Evolutionary conservation across 1,284 basidiomycete species (phyloP), one percentile per base, ranked within the genome.

Genomic region (Inonotus obliquus): DNA sequence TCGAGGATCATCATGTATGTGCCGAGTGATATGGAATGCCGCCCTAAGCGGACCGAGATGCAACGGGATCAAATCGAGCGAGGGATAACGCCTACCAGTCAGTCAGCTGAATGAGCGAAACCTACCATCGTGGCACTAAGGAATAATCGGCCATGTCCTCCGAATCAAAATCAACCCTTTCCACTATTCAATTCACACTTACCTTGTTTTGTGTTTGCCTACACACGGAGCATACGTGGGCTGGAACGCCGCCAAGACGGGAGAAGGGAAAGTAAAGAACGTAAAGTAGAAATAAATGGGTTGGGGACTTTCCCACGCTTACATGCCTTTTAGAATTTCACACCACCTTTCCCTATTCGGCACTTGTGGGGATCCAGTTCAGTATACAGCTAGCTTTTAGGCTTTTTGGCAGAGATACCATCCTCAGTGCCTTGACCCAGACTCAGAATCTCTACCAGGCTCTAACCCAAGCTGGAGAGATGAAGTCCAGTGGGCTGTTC

Each of bases 1-100:
- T 35, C 17, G 51, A 52, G 51, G 51, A 52, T 52, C 51, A 52
- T 52, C 51, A 52, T n/a, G n/a, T 27, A 35, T 19, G n/a, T 52
- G 27, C 51, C 51, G 51, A 52, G 23, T n/a, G 32, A 52, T 17
- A 4, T 32, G 32, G 51, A 10, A 14, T 52, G 51, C 51, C 51
- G 51, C 25, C 29, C 32, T 13, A n/a, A 52, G 29, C 51, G 51
- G 51, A 52, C 23, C 51, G 21, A 32, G 51, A 44, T 52, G 7
- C 51, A 17, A 35, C 7, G 27, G 51, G 23, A 35, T 52, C 51
- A 52, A 27, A 52, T 52, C 37, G 38, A 35, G 51, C 13, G 27
- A 23, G 17, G 32, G 35, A 32, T 9, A 9, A 32, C 32, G 32
- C 32, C 32, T 32, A 32, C 32, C 13, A 17, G 10, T 17, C 41